A percentile compares a stretch with the other conserved stretches of the same genome.
These are phyloP conservation scores for Retiboletus flavoniger DNA, from an alignment of 1,284 basidiomycete species.

Conservation along the genomic window DNA sequence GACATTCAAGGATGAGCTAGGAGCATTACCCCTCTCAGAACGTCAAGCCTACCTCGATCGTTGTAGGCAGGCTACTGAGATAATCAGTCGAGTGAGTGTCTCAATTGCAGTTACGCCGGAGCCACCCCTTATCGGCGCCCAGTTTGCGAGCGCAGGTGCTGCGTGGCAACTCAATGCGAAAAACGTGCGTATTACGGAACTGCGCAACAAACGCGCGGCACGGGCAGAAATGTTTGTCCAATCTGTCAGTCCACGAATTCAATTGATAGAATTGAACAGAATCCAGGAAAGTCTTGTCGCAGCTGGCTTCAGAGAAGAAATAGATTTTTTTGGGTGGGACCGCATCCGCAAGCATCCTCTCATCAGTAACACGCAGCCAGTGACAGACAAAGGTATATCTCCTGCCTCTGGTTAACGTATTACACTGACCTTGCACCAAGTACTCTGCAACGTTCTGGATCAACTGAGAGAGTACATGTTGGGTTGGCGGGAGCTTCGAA, in stretches of 20 bases:
- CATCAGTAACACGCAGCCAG: constrained; percentile 23
- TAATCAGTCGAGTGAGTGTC: constrained; percentile 13
- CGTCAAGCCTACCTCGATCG: constrained; percentile 25
- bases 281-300: constrained; percentile 19
- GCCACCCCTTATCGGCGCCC: constrained; percentile 6
- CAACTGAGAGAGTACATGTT: constrained; percentile 31
- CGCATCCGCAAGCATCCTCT: constrained; percentile 31
- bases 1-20: constrained; percentile 20
- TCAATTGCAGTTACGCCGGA: neutral
- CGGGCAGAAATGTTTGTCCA: constrained; percentile 27
- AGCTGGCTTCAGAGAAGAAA: constrained; percentile 27
- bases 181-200: constrained; percentile 17
- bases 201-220: constrained; percentile 27
- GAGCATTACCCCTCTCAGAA: constrained; percentile 11
- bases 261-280: constrained; percentile 19
- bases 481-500: constrained; percentile 34
- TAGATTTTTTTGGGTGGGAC: constrained; percentile 33
- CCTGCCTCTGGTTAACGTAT: neutral
- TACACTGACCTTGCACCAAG: constrained; percentile 21
- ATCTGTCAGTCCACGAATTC: neutral
- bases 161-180: constrained; percentile 26
- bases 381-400: constrained; percentile 22
- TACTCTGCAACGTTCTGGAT: constrained; percentile 15
- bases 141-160: constrained; percentile 29
- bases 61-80: constrained; percentile 13